Percentiles rank a stretch among this genome's conserved stretches.
Evolutionary conservation across 805 yeast species (phyloP).

Genomic region (Spathaspora girioi): DNA sequence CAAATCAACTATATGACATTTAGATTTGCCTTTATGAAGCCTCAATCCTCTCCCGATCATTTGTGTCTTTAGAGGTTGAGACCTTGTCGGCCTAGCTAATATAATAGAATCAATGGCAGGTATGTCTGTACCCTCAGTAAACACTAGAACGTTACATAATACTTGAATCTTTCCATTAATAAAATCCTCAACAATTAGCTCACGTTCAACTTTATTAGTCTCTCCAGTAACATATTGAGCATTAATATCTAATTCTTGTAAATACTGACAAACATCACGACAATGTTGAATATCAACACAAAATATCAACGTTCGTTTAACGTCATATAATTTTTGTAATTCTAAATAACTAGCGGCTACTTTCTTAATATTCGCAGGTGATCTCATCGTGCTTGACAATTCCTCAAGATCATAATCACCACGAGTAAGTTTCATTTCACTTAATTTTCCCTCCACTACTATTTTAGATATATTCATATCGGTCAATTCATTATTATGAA

Average conservation of each 20-base stretch:
- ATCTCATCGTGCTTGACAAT: background rate
- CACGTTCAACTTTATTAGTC: conserved; percentile 53
- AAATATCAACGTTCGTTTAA: conserved; percentile 69
- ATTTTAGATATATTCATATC: conserved; percentile 66
- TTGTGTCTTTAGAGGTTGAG: conserved; percentile 68
- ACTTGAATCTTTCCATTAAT: conserved; percentile 62
- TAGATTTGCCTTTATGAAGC: conserved; percentile 52
- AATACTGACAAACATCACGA: conserved; percentile 44
- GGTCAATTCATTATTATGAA: conserved; percentile 63
- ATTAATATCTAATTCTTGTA: conserved; percentile 57
- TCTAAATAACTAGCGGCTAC: conserved; percentile 49
- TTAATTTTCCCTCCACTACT: conserved; percentile 42
- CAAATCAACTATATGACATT: conserved; percentile 76
- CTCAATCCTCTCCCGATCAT: conserved; percentile 92
- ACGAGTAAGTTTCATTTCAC: conserved; percentile 20
- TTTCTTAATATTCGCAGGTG: conserved; percentile 40
- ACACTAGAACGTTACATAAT: conserved; percentile 80
- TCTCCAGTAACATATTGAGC: conserved; percentile 71
- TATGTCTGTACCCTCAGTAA: conserved; percentile 93
- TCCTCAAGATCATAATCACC: conserved; percentile 52
- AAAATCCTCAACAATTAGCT: conserved; percentile 53
- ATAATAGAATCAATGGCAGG: conserved; percentile 83
- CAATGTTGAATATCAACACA: conserved; percentile 76
- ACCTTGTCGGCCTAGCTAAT: conserved; percentile 76
- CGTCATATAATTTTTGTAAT: conserved; percentile 18